Conservation (phyloP, 148 eudicot species). For the Spergularia marina region DNA sequence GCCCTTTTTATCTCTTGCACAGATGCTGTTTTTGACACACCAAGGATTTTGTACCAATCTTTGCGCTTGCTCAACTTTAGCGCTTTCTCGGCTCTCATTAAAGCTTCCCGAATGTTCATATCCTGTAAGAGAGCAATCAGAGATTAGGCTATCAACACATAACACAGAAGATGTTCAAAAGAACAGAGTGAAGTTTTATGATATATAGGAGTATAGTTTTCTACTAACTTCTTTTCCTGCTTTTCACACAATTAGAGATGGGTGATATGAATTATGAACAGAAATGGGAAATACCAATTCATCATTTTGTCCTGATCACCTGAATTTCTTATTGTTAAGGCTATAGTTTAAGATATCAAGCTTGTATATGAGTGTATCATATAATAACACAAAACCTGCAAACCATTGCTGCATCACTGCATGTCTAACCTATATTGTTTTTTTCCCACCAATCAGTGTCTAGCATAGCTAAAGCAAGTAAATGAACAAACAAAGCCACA, state of each 20-base stretch:
- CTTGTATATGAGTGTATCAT: neutral
- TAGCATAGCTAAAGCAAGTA: neutral
- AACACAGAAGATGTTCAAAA: neutral
- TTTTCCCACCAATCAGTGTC: neutral
- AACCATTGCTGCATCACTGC: neutral
- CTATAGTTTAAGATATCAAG: neutral
- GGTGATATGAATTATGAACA: too few species aligned
- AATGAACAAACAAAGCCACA: neutral
- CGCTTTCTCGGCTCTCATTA: constrained; percentile 77
- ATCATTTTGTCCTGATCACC: neutral
- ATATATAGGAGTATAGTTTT: neutral
- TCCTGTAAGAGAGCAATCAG: constrained; percentile 47
- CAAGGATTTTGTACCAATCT: constrained; percentile 96
- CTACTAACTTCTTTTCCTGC: neutral
- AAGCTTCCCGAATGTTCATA: constrained; percentile 61
- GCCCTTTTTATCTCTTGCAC: constrained; percentile 77
- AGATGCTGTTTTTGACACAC: constrained; percentile 70
- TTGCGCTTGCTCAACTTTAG: constrained; percentile 91
- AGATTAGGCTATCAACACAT: neutral
- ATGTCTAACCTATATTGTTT: neutral
- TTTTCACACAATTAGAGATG: neutral
- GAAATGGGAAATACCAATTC: neutral
- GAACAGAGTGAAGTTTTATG: neutral
- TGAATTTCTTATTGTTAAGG: neutral
- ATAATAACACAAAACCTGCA: neutral